These are phyloP conservation scores for Handroanthus guayacan DNA, from an alignment of 257 asterid genomes.

Conservation along the genomic window DNA sequence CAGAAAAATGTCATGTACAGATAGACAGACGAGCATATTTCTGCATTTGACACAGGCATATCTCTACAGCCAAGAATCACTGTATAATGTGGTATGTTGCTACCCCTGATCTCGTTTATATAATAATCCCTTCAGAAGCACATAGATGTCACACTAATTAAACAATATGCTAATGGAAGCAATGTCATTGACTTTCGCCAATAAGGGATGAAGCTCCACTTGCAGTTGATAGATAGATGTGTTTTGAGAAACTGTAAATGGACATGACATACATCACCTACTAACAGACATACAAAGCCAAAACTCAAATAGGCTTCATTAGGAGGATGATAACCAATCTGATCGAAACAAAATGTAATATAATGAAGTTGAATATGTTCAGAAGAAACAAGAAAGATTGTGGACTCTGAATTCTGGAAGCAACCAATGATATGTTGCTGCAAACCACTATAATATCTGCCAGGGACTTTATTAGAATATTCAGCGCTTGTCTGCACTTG, in stretches of 20 bases:
- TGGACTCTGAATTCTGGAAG: conserved; percentile 12
- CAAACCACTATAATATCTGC: conserved; percentile 15
- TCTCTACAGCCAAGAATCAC: conserved; percentile 23
- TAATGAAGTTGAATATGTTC: background rate
- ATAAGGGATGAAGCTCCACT: background rate
- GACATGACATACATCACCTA: conserved; percentile 15
- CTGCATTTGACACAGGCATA: conserved; percentile 18
- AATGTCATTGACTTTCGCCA: conserved; percentile 10
- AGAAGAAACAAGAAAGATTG: conserved; percentile 5
- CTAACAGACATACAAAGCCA: conserved; percentile 6
- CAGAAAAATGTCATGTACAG: background rate
- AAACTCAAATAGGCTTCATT: conserved; percentile 1
- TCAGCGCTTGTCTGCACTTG: background rate
- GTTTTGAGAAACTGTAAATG: conserved; percentile 14
- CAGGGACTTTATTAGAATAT: background rate
- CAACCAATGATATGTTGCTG: conserved; percentile 24
- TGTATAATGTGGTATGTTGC: background rate
- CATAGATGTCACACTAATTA: background rate
- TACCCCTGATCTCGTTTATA: conserved; percentile 9
- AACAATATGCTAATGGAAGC: conserved; percentile 5
- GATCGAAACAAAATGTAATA: background rate
- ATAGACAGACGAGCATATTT: conserved; percentile 24
- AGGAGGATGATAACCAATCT: conserved; percentile 11
- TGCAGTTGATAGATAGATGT: conserved; percentile 23
- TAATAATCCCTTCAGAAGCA: conserved; percentile 25